Conservation (phyloP, 1,139 yeast genomes). For the Zygotorulaspora mrakii region DNA sequence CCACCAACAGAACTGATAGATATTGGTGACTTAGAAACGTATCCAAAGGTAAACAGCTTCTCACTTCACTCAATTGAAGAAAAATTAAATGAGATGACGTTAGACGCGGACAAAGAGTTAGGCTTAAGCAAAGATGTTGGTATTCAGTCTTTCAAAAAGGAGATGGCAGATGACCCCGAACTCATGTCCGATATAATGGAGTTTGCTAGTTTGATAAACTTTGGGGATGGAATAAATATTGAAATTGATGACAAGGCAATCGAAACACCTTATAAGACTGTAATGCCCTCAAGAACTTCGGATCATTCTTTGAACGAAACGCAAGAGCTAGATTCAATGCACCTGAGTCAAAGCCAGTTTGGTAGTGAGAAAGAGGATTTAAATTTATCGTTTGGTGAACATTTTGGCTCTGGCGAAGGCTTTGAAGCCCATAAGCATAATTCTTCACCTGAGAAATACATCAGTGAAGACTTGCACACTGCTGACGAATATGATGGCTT, state of each 20-base stretch:
- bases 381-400: slow-evolving; percentile 6
- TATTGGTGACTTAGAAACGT: slow-evolving; percentile 3
- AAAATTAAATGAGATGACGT: slow-evolving; percentile 25
- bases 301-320: slow-evolving; percentile 6
- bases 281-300: slow-evolving; percentile 10
- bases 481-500: slow-evolving; percentile 21
- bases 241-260: slow-evolving; percentile 29
- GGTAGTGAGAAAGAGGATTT: slow-evolving; percentile 5
- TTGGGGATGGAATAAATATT: slow-evolving; percentile 45
- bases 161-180: slow-evolving; percentile 34
- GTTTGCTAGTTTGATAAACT: slow-evolving; percentile 62
- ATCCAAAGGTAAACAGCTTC: slow-evolving; percentile 7
- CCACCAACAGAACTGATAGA: slow-evolving; percentile 1
- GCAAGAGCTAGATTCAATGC: slow-evolving; percentile 1
- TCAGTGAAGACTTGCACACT: too few species aligned
- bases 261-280: slow-evolving; percentile 15
- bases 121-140: not conserved
- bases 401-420: not conserved
- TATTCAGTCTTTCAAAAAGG: not conserved
- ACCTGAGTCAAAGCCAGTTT: slow-evolving; percentile 1
- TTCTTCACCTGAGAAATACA: not conserved
- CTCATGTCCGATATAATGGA: slow-evolving; percentile 46
- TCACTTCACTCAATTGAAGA: slow-evolving; percentile 30
- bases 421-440: not conserved
- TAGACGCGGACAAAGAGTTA: slow-evolving; percentile 20